These are phyloP conservation scores for Eryngium alpinum DNA, from an alignment of 140 eudicot genomes.

Conservation along the genomic window DNA sequence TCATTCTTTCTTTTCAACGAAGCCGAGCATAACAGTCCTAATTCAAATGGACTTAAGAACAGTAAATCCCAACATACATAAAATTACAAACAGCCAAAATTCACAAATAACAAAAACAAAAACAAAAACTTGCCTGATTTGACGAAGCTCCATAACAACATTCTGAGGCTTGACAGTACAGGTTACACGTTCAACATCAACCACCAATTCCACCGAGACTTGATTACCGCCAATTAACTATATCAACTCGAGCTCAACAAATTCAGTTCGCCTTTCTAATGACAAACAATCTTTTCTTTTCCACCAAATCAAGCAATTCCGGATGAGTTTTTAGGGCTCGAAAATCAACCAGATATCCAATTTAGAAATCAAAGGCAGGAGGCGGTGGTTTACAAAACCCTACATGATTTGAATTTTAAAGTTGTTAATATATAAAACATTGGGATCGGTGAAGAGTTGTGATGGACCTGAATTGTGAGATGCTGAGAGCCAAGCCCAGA, in stretches of 20 bases:
- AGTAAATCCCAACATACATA: not conserved
- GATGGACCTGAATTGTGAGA: no score
- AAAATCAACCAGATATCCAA: constrained; percentile 40
- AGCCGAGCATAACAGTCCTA: no score
- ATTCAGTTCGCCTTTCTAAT: constrained; percentile 72
- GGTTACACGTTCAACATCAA: constrained; percentile 72
- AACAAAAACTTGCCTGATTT: constrained; percentile 82
- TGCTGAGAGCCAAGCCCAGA: no score
- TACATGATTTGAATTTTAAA: constrained; percentile 16
- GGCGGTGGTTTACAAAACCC: constrained; percentile 69
- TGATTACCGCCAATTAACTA: constrained; percentile 85
- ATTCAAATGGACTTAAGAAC: no score
- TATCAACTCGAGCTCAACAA: constrained; percentile 84
- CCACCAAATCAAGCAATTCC: constrained; percentile 67
- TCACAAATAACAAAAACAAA: not conserved
- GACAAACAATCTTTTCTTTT: constrained; percentile 52
- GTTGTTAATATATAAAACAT: not conserved
- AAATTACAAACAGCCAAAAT: not conserved
- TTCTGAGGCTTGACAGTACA: constrained; percentile 63
- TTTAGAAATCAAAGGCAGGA: constrained; percentile 51
- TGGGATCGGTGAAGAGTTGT: constrained; percentile 7
- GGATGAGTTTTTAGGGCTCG: constrained; percentile 54
- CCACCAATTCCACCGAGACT: constrained; percentile 51
- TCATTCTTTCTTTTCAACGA: no score
- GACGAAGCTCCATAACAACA: constrained; percentile 92